These are phyloP conservation scores for Coemansia sp. DNA, from an alignment of 192 early-diverging fungal species.

Conservation along the genomic window DNA sequence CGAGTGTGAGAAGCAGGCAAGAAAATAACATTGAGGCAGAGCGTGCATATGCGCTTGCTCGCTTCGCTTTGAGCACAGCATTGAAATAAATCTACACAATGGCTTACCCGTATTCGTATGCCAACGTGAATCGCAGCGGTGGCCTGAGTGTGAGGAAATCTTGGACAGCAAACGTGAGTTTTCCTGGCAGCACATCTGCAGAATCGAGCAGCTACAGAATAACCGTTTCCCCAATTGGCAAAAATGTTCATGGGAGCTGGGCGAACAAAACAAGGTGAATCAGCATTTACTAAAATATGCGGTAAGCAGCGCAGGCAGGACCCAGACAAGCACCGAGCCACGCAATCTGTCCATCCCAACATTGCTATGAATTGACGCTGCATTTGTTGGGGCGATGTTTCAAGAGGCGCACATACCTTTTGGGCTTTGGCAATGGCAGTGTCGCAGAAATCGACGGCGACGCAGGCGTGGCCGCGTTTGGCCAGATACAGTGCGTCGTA, in stretches of 20 bases:
- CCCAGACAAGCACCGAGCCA: neutral
- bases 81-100: neutral
- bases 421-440: conserved; percentile 56
- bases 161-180: conserved; percentile 35
- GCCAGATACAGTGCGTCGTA: conserved; percentile 76
- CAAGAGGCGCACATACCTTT: conserved; percentile 27
- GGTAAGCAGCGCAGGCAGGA: neutral
- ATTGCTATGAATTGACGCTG: neutral
- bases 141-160: conserved; percentile 37
- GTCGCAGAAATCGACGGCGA: conserved; percentile 69
- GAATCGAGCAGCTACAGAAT: conserved; percentile 33
- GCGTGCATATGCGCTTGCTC: neutral
- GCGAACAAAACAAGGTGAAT: neutral
- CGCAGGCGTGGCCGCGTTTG: conserved; percentile 42
- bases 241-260: too few relatives aligned
- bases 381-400: neutral
- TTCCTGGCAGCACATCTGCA: conserved; percentile 14
- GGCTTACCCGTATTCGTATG: conserved; percentile 53
- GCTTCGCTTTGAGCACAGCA: too few relatives aligned
- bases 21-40: neutral
- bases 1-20: neutral
- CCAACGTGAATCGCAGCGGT: conserved; percentile 33
- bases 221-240: neutral
- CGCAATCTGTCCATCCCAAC: neutral
- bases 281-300: neutral